Base-by-base conservation (phyloP, 371 early-diverging fungal species). In the Mortierella sp. region DNA sequence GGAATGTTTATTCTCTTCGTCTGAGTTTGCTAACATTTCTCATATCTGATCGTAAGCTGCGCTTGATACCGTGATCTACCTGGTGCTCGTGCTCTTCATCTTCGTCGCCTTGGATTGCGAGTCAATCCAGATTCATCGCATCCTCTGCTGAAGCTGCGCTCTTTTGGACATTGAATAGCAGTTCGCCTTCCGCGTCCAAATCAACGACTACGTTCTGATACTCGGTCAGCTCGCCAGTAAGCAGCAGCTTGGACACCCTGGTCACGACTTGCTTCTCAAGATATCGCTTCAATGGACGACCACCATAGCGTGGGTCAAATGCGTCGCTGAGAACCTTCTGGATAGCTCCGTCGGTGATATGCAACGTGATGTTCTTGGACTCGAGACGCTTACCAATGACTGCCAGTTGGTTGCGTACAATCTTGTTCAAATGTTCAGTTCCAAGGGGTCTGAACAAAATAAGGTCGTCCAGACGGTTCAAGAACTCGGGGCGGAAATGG, bases 391-490 rank as follows among this genome's bases (percentile, higher is more conserved):
- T 79, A 66, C 91, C 91, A 6, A 96, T 85, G 63, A 91, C 90
- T 10, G 82, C 73, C 19, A 96, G 66, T 57, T 95, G 90, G 24
- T 94, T 87, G 64, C 93, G 86, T 31, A 95, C 91, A 71, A 97
- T 96, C 57, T 87, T 82, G 51, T 86, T 81, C 19, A 96, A 80
- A 12, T 86, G 84, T 7, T 80, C 66, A 49, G 82, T 82, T 46
- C 89, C 84, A 8, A 94, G 61, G 0, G 92, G 91, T 5, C 91
- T 67, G 9, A 93, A 79, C 2, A 79, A 54, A 63, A 88, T 86
- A 72, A 88, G 83, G 57, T 94, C 94, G 72, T 96, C 96, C 47
- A 97, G 86, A 61, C 96, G 90, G 81, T 97, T 97, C 61, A 94
- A 78, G 71, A 97, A 93, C 72, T 96, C 95, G 27, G 95, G 96